Percentiles rank a stretch among this genome's conserved stretches.
These are phyloP conservation scores for Oxyria digyna DNA, from an alignment of 148 eudicot genomes.

Conservation along the genomic window DNA sequence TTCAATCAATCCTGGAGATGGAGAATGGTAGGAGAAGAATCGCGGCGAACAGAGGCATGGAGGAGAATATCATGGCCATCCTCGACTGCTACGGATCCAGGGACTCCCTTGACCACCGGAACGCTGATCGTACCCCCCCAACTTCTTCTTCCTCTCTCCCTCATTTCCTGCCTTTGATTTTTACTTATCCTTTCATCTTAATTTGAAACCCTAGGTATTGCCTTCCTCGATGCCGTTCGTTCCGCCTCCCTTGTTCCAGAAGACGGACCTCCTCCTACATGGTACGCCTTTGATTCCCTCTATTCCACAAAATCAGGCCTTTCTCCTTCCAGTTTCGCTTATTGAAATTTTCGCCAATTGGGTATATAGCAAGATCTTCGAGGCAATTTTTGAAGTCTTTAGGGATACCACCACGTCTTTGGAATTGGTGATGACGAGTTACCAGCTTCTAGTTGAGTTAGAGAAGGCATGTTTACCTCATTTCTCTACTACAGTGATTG, in stretches of 20 bases:
- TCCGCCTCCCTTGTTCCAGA: conserved; percentile 51
- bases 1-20: background rate
- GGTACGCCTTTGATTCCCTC: conserved; percentile 17
- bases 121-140: conserved; percentile 44
- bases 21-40: background rate
- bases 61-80: conserved; percentile 68
- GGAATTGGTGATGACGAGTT: conserved; percentile 58
- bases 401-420: conserved; percentile 61
- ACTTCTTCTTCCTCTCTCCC: background rate
- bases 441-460: conserved; percentile 56
- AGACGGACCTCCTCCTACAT: conserved; percentile 52
- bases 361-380: conserved; percentile 53
- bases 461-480: conserved; percentile 42
- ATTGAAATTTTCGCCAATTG: background rate
- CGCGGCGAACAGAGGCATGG: conserved; percentile 31
- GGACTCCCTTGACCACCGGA: conserved; percentile 26
- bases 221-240: conserved; percentile 78
- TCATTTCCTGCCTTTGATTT: background rate
- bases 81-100: conserved; percentile 49
- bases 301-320: background rate
- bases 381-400: conserved; percentile 56
- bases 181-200: background rate
- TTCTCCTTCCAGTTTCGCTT: conserved; percentile 5
- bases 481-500: conserved; percentile 4
- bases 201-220: conserved; percentile 32